These are phyloP conservation scores for Xylaria sp. DNA, from an alignment of 2,329 filamentous ascomycete species.

Conservation along the genomic window DNA sequence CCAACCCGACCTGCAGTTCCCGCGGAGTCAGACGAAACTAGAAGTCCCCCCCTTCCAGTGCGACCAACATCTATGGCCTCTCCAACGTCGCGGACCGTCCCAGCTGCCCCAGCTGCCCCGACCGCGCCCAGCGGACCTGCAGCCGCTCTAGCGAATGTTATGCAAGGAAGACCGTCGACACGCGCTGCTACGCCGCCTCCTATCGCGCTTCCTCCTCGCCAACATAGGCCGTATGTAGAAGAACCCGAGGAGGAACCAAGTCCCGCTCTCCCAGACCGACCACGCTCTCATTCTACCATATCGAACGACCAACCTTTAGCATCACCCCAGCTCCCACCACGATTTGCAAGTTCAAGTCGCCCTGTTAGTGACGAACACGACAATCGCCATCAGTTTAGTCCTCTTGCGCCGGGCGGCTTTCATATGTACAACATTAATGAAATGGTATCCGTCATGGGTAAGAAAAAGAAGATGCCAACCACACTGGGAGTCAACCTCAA, in stretches of 20 bases:
- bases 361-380: conserved; percentile 24
- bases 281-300: conserved; percentile 45
- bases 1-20: conserved; percentile 56
- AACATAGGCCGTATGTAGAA: conserved; percentile 69
- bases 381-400: conserved; percentile 51
- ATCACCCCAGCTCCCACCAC: conserved; percentile 46
- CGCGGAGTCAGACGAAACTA: conserved; percentile 52
- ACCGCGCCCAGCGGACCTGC: conserved; percentile 58
- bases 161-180: conserved; percentile 59
- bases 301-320: conserved; percentile 43
- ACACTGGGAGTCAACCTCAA: conserved; percentile 92
- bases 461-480: conserved; percentile 98
- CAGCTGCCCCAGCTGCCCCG: neutral
- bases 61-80: conserved; percentile 46
- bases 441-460: conserved; percentile 96
- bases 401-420: conserved; percentile 80
- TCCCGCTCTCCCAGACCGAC: conserved; percentile 55
- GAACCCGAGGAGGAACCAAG: conserved; percentile 74
- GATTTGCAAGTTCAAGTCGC: conserved; percentile 52
- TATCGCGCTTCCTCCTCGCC: conserved; percentile 60
- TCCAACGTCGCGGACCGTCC: conserved; percentile 43
- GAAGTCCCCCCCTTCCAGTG: conserved; percentile 55
- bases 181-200: conserved; percentile 63
- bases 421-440: conserved; percentile 98
- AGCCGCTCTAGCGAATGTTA: conserved; percentile 66